Evolutionary conservation across 352 stramenopile species (phyloP).

Genomic region (Pythium sp.): DNA sequence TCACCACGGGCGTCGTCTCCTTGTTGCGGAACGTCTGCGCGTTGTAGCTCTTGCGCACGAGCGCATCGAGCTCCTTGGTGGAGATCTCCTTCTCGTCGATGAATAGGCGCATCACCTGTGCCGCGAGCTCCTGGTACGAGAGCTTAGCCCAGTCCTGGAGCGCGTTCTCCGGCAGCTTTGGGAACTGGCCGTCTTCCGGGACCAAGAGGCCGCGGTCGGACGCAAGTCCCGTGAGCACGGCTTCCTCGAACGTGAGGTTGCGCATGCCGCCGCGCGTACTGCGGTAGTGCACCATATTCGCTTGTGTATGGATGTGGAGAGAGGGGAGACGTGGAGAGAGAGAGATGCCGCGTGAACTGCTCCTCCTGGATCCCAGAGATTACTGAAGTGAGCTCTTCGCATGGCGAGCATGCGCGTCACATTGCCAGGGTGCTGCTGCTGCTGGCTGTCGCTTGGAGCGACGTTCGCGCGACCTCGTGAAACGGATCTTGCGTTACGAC

Average conservation of each 20-base stretch:
- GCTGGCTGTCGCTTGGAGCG: not conserved
- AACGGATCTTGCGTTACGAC: not conserved
- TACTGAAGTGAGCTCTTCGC: conserved; percentile 15
- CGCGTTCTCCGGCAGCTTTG: conserved; percentile 60
- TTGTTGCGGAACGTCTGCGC: conserved; percentile 86
- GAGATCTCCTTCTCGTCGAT: conserved; percentile 95
- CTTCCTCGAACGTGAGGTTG: conserved; percentile 82
- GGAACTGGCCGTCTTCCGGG: conserved; percentile 77
- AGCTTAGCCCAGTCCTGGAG: conserved; percentile 84
- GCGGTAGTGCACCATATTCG: conserved; percentile 79
- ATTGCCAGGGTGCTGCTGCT: conserved; percentile 1
- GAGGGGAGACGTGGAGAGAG: not conserved
- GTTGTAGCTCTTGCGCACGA: conserved; percentile 94
- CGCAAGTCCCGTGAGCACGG: conserved; percentile 84
- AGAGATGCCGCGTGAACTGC: not conserved
- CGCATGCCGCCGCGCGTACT: conserved; percentile 81
- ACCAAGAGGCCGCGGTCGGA: conserved; percentile 82
- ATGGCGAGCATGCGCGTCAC: not conserved
- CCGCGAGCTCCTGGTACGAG: conserved; percentile 93
- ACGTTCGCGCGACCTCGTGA: conserved; percentile 3
- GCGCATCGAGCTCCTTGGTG: conserved; percentile 77
- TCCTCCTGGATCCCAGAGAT: conserved; percentile 2
- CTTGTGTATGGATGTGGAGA: not conserved
- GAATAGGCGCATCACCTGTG: conserved; percentile 96
- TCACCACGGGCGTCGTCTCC: conserved; percentile 94